These are phyloP conservation scores for Cicer yamashitae DNA, from an alignment of 306 rosid genomes.

Conservation along the genomic window DNA sequence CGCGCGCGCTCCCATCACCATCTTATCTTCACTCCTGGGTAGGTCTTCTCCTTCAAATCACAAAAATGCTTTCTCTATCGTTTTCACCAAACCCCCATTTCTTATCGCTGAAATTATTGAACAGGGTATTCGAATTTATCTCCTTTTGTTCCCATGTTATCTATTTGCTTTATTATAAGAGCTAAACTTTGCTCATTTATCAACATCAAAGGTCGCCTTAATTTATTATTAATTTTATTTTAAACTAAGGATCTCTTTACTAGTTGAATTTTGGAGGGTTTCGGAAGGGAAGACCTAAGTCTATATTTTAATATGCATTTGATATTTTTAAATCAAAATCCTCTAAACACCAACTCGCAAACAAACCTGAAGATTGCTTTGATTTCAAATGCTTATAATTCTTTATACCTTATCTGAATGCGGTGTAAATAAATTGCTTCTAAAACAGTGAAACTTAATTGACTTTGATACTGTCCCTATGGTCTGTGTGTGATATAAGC, in stretches of 20 bases:
- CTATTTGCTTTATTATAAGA: background rate
- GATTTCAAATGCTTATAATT: slow-evolving; percentile 27
- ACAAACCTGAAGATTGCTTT: background rate
- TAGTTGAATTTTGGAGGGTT: no score
- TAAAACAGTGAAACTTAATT: background rate
- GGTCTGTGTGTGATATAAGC: background rate
- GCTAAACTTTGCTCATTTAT: background rate
- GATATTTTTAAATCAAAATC: no score
- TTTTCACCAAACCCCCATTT: background rate
- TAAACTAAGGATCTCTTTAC: no score
- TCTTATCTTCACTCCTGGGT: background rate
- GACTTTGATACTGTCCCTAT: background rate
- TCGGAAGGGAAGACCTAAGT: no score
- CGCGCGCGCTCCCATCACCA: background rate
- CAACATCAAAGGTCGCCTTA: background rate
- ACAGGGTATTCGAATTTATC: background rate
- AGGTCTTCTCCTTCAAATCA: background rate
- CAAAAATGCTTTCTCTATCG: background rate
- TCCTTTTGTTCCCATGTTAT: background rate
- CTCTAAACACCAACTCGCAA: no score
- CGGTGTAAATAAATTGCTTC: background rate
- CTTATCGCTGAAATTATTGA: background rate
- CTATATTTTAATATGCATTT: no score
- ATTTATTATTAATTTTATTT: background rate
- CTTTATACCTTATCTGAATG: background rate